These are phyloP conservation scores for Chaetomium sp. DNA, from an alignment of 2,329 filamentous ascomycete species.

Conservation along the genomic window DNA sequence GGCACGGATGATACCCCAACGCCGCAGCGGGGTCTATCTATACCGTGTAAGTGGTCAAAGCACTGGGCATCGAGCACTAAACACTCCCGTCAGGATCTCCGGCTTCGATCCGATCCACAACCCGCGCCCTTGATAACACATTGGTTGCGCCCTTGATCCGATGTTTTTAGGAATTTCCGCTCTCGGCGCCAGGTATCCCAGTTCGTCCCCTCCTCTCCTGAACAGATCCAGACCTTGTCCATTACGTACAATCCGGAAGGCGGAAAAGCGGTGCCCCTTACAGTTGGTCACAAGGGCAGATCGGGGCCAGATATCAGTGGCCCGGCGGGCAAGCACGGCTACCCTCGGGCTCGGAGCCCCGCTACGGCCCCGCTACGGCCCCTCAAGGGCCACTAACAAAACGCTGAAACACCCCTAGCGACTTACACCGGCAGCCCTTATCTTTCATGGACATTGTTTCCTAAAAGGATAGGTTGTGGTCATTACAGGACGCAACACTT, in stretches of 20 bases:
- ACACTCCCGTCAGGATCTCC: no score
- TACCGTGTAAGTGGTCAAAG: no score
- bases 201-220: no score
- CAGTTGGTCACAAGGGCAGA: conserved; percentile 12
- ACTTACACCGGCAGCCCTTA: not conserved
- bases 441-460: not conserved
- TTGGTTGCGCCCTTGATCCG: no score
- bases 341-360: conserved; percentile 13
- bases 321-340: conserved; percentile 16
- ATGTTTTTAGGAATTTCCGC: no score
- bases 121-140: no score
- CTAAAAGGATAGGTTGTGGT: not conserved
- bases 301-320: not conserved
- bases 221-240: not conserved
- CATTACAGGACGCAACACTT: not conserved
- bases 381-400: not conserved
- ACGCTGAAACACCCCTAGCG: not conserved
- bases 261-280: conserved; percentile 5
- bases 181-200: no score
- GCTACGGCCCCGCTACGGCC: conserved; percentile 8
- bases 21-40: no score
- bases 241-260: conserved; percentile 11
- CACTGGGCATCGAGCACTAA: no score
- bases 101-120: no score
- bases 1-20: no score